Percentiles rank a stretch among this genome's conserved stretches.
phyloP scores from a whole-genome alignment of 768 basidiomycete species.

The Lenzites betulinus region DNA sequence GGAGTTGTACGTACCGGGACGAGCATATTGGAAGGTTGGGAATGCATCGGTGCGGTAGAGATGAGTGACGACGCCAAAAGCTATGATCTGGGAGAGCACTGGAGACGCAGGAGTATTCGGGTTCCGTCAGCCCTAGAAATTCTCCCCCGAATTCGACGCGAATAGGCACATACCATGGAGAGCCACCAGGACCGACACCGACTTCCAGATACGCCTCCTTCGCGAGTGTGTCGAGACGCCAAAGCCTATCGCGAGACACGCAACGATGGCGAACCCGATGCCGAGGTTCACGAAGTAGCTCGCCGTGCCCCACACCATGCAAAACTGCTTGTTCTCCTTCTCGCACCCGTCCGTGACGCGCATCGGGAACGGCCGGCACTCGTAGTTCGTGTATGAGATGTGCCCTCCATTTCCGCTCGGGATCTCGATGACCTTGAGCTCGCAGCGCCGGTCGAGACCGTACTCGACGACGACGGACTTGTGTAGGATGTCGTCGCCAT shows the following conservation, averaged over 20 bases:
- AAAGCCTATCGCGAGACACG: constrained; percentile 59
- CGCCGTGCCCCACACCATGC: constrained; percentile 71
- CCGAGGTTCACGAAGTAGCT: constrained; percentile 65
- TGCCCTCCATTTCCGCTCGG: constrained; percentile 48
- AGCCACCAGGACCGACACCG: constrained; percentile 63
- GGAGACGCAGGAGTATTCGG: not conserved
- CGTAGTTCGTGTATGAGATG: constrained; percentile 53
- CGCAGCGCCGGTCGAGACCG: constrained; percentile 61
- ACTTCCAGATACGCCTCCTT: constrained; percentile 75
- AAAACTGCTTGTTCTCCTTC: constrained; percentile 57
- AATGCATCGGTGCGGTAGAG: constrained; percentile 49
- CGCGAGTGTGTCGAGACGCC: constrained; percentile 75
- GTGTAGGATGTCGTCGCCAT: constrained; percentile 44
- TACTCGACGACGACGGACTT: constrained; percentile 54
- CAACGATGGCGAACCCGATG: constrained; percentile 61
- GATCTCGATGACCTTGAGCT: constrained; percentile 48
- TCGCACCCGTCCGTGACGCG: constrained; percentile 50
- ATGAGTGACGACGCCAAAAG: constrained; percentile 67
- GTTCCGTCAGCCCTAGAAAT: too few species aligned
- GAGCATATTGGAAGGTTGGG: constrained; percentile 57
- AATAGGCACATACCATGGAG: constrained; percentile 51
- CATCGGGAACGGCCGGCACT: constrained; percentile 68
- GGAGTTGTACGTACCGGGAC: constrained; percentile 49
- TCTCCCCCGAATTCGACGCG: too few species aligned
- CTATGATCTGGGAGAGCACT: constrained; percentile 62